Evolutionary conservation across 129 eudicot species (phyloP).

Genomic region (Ambrosia artemisiifolia): DNA sequence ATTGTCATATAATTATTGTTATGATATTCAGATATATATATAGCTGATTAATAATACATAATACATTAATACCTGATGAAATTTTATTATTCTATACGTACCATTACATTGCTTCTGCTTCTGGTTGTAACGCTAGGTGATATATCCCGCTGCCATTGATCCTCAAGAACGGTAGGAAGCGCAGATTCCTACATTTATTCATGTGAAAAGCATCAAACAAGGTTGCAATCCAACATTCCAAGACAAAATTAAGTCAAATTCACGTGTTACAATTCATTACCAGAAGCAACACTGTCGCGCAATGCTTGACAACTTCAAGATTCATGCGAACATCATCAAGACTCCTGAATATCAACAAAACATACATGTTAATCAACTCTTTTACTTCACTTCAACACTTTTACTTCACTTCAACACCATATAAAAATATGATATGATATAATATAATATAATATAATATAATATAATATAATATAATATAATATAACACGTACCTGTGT

Average conservation of each 20-base stretch:
- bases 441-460: not conserved
- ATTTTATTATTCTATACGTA: not conserved
- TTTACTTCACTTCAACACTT: not conserved
- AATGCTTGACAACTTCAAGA: conserved; percentile 89
- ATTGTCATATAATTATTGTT: too few relatives aligned
- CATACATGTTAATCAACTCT: not conserved
- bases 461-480: not conserved
- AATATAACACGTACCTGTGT: conserved; percentile 53
- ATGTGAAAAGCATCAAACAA: not conserved
- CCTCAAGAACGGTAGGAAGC: conserved; percentile 50
- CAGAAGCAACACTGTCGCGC: conserved; percentile 88
- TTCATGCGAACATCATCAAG: conserved; percentile 95
- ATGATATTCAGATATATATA: too few relatives aligned
- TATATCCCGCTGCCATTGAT: conserved; percentile 38
- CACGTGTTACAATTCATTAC: conserved; percentile 27
- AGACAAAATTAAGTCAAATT: not conserved
- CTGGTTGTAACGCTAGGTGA: conserved; percentile 56
- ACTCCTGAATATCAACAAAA: conserved; percentile 48
- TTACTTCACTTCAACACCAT: not conserved
- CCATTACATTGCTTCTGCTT: conserved; percentile 47
- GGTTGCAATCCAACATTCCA: not conserved
- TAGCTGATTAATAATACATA: too few relatives aligned
- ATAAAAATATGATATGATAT: not conserved
- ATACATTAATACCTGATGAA: too few relatives aligned
- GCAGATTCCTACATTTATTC: conserved; percentile 63